Percentiles rank a stretch among this genome's conserved stretches.
phyloP scores from a whole-genome alignment of 2,329 filamentous ascomycete species.

The Parascedosporium putredinis region DNA sequence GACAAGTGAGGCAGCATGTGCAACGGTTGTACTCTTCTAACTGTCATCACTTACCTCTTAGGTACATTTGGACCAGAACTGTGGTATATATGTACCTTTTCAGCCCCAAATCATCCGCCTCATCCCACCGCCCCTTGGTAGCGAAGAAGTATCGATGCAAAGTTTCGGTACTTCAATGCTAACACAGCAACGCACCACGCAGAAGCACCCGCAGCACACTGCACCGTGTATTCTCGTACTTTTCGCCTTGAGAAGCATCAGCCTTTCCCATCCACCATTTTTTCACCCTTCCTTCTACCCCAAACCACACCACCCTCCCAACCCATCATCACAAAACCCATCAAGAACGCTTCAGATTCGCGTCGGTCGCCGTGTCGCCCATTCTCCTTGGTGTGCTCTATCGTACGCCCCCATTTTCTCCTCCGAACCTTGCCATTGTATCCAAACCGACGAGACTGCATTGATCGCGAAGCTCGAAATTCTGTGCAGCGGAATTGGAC shows the following conservation, averaged over 20 bases:
- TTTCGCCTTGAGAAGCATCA: slow-evolving; percentile 11
- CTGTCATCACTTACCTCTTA: background rate
- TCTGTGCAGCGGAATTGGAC: slow-evolving; percentile 6
- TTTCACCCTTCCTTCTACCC: background rate
- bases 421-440: slow-evolving; percentile 1
- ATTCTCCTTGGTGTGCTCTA: slow-evolving; percentile 1
- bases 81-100: background rate
- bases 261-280: slow-evolving; percentile 10
- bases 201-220: slow-evolving; percentile 3
- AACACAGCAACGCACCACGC: background rate
- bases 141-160: background rate
- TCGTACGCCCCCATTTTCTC: slow-evolving; percentile 3
- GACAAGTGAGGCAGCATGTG: background rate
- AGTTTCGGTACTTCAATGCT: slow-evolving; percentile 1
- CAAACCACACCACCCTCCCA: slow-evolving; percentile 21
- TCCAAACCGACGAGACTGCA: background rate
- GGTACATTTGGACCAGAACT: background rate
- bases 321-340: slow-evolving; percentile 10
- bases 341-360: slow-evolving; percentile 1
- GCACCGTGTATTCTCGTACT: slow-evolving; percentile 6
- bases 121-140: too few species aligned
- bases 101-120: background rate
- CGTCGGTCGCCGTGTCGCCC: slow-evolving; percentile 6
- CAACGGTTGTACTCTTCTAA: background rate
- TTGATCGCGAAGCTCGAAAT: slow-evolving; percentile 6